phyloP scores from a whole-genome alignment of 768 basidiomycete species.

The Glaciozyma martinii region DNA sequence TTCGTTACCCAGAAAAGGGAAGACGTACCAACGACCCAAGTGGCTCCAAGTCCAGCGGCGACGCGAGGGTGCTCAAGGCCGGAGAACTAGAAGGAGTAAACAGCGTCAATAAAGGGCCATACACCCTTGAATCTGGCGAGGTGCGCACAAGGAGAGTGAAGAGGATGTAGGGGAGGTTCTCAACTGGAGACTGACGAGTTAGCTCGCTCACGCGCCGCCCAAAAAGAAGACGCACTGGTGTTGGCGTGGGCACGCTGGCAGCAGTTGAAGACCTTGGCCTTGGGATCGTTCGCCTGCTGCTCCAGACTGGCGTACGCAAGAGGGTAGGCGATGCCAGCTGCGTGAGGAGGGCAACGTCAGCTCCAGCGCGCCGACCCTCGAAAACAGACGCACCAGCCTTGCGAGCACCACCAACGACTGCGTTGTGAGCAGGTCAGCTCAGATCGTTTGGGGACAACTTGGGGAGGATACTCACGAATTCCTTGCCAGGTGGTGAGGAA shows the following conservation, averaged over 20 bases:
- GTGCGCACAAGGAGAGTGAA: neutral
- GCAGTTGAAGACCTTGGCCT: neutral
- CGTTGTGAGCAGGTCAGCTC: neutral
- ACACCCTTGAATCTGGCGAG: too few species aligned
- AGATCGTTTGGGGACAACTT: too few species aligned
- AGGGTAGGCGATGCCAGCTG: neutral
- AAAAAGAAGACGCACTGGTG: neutral
- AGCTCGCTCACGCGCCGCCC: too few species aligned
- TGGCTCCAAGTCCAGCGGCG: neutral
- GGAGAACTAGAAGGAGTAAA: neutral
- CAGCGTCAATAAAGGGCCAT: too few species aligned
- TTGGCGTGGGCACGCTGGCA: neutral
- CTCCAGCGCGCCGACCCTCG: too few species aligned
- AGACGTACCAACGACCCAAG: neutral
- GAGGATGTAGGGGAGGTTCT: neutral
- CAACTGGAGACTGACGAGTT: too few species aligned
- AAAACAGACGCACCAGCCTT: neutral
- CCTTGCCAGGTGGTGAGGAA: neutral
- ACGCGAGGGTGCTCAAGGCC: neutral
- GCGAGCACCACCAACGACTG: neutral
- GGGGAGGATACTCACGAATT: neutral
- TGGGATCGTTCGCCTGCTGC: neutral
- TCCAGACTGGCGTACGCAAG: neutral
- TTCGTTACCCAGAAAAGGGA: neutral
- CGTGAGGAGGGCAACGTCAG: neutral